Percentiles rank a stretch among this genome's conserved stretches.
These are phyloP conservation scores for Centella asiatica DNA, from an alignment of 129 eudicot genomes.

Conservation along the genomic window DNA sequence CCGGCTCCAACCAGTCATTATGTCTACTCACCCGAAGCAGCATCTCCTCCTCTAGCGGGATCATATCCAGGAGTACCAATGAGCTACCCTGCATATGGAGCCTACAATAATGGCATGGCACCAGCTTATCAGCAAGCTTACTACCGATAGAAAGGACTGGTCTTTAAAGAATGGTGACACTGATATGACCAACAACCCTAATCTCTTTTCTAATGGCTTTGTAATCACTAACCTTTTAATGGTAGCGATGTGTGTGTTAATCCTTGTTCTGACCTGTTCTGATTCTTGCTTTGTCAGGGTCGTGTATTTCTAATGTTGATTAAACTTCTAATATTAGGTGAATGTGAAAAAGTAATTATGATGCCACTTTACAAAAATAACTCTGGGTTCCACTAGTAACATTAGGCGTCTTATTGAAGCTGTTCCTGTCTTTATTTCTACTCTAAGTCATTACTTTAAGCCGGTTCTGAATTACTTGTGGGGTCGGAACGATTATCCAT, in stretches of 20 bases:
- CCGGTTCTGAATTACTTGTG: too few relatives aligned
- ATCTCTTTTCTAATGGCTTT: slow-evolving; percentile 42
- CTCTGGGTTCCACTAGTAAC: neutral
- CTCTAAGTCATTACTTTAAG: neutral
- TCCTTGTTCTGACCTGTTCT: slow-evolving; percentile 37
- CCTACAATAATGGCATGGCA: slow-evolving; percentile 54
- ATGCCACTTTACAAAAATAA: slow-evolving; percentile 12
- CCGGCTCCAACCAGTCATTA: slow-evolving; percentile 34
- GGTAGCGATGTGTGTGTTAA: slow-evolving; percentile 79
- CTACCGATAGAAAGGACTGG: slow-evolving; percentile 61
- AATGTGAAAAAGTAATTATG: slow-evolving; percentile 37
- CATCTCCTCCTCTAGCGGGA: slow-evolving; percentile 48
- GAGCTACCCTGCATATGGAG: slow-evolving; percentile 59
- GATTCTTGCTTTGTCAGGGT: slow-evolving; percentile 20
- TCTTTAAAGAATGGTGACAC: slow-evolving; percentile 35
- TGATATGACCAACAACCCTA: slow-evolving; percentile 41
- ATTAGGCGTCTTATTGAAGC: neutral
- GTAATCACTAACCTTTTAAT: slow-evolving; percentile 91
- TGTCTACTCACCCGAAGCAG: slow-evolving; percentile 68
- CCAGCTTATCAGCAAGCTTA: slow-evolving; percentile 73
- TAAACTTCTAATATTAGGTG: slow-evolving; percentile 40
- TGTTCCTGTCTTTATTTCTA: neutral
- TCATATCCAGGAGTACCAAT: slow-evolving; percentile 73
- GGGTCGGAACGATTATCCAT: too few relatives aligned
- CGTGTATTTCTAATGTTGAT: slow-evolving; percentile 64